phyloP scores from a whole-genome alignment of 1,284 basidiomycete genomes.

The Laetiporus sulphureus region DNA sequence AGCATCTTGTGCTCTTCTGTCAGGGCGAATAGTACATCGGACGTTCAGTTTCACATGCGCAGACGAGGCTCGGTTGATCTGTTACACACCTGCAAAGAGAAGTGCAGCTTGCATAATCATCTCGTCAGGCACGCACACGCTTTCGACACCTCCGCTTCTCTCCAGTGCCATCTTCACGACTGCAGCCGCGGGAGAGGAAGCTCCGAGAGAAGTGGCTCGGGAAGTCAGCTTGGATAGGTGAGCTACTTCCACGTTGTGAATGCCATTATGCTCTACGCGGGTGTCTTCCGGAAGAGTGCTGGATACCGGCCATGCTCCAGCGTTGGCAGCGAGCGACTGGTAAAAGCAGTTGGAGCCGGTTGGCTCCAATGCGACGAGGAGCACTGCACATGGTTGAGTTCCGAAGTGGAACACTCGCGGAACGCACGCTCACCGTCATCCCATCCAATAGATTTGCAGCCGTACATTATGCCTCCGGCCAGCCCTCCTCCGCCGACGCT shows the following conservation, averaged over 20 bases:
- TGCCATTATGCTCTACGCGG: constrained; percentile 30
- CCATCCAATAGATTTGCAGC: constrained; percentile 57
- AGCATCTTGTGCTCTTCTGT: constrained; percentile 70
- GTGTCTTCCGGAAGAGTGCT: constrained; percentile 20
- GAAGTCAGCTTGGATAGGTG: constrained; percentile 52
- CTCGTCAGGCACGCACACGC: constrained; percentile 58
- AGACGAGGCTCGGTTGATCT: too few relatives aligned
- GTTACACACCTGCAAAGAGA: constrained; percentile 51
- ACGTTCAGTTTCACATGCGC: too few relatives aligned
- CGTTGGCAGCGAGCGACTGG: constrained; percentile 57
- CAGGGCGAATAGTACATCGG: background rate
- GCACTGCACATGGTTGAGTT: constrained; percentile 34
- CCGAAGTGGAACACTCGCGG: background rate
- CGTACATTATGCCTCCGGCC: constrained; percentile 59
- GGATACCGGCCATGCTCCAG: constrained; percentile 25
- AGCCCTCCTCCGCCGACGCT: constrained; percentile 71
- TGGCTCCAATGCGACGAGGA: constrained; percentile 61
- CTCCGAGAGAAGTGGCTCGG: constrained; percentile 63
- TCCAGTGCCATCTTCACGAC: constrained; percentile 59
- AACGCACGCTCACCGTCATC: constrained; percentile 41
- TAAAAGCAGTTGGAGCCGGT: constrained; percentile 70
- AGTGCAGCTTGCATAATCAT: constrained; percentile 54
- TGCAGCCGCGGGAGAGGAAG: constrained; percentile 51
- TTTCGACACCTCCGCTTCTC: constrained; percentile 45
- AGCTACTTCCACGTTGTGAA: constrained; percentile 45